Base-by-base conservation (phyloP, 192 early-diverging fungal genomes). In the Linnemannia schmuckeri region DNA sequence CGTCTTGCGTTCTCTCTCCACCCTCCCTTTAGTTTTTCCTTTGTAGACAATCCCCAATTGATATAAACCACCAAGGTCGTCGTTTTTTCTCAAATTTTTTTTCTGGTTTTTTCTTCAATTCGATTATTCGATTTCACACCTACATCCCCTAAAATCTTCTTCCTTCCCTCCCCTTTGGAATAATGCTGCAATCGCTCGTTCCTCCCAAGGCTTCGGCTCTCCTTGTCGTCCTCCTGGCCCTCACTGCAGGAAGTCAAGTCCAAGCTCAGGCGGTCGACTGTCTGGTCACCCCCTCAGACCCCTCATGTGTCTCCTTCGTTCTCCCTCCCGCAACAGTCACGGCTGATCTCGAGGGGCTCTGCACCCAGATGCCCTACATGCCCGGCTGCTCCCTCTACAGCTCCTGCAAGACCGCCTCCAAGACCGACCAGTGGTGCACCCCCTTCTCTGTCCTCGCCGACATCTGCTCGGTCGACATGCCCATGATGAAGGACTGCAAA, bases 381-480 rank as follows among this genome's bases (percentile, higher is more conserved):
- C 90, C 91, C 15, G 89, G 88, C 13, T 89, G 91, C 78, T 80
- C 86, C 22, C 44, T 90, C 61, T 80, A 81, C 55, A 72, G 85
- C 49, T 75, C 81, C 46, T 92, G 90, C 70, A 74, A 83, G 74
- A 71, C 74, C 38, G 42, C 69, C 3, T 72, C 70, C 44, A 85
- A 85, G 80, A 83, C 90, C 2, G 82, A 89, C 33, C 89, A 88
- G 42, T 93, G 92, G 89, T 93, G 91, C 81, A 81, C 63, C 5
- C 88, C 89, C 0, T 85, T 92, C 75, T 91, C 91, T 0, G 40
- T 91, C 44, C 76, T 90, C 24, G 88, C 90, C 33, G 84, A 90
- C 73, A 78, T 90, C 69, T 93, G 92, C 79, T 74, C 88, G 15
- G 72, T 85, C 40, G 88, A 89, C 66, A 88, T 93, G 92, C 92